Evolutionary conservation across 2,329 filamentous ascomycete species (phyloP), one percentile per base, ranked within the genome.

Genomic region (Aspergillus ruber): DNA sequence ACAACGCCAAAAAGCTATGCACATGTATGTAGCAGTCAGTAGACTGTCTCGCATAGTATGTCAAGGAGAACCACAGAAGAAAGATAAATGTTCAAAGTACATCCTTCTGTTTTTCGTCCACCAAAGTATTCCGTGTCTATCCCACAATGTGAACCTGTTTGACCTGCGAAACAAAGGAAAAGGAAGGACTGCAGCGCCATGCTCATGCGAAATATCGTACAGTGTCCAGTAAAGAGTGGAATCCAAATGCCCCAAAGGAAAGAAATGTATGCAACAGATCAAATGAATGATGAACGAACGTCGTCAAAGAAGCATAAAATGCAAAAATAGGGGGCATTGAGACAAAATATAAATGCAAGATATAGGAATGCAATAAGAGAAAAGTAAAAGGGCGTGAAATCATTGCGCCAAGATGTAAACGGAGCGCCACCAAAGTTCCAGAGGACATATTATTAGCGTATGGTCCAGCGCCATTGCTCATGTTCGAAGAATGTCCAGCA

Each of bases 151-250:
- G 42, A 48, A 15, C 36, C 47, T 45, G 48, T 51, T 52, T 52
- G 56, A 58, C 61, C 63, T 61, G 62, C 62, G 53, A 63, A 59
- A 45, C 62, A 54, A 51, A 58, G 57, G 50, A 57, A 58, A 64
- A 65, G 63, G 64, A 67, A 64, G 56, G 64, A 66, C 60, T 58
- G 64, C 63, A 64, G 56, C 57, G 61, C 63, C 58, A 56, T 61
- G 58, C 61, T 61, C 66, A 66, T 63, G 63, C 53, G 60, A 53
- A 50, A 66, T 59, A 48, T 64, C 56, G 50, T 66, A 67, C 64
- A 67, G 51, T 53, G 58, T 56, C 60, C 59, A 9, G 46, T 55
- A 65, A 61, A 60, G 62, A 65, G 57, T 57, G 63, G 44, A 57
- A 62, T 56, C 55, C 54, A 53, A 62, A 65, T 66, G 63, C 61